Evolutionary conservation across 1,284 basidiomycete genomes (phyloP), one percentile per base, ranked within the genome.

Genomic region (Marasmius oreades): DNA sequence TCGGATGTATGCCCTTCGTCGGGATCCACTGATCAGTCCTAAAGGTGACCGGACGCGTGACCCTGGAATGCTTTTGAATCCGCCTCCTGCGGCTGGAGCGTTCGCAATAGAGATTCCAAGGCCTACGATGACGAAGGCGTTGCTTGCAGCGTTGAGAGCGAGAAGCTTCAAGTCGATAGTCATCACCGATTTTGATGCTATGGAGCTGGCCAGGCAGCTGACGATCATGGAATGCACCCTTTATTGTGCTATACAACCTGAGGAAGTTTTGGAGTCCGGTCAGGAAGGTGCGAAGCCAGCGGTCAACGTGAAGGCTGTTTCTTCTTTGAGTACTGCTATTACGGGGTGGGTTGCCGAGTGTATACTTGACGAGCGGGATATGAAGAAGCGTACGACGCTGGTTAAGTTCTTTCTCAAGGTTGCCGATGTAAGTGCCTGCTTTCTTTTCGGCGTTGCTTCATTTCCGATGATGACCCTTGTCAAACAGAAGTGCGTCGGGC

Each of bases 401-500:
- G 82, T 98, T 68, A 98, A 98, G 72, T 98, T 95, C 68, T 98
- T 96, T 70, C 93, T 99, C 78, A 94, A 95, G 70, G 80, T 98
- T 50, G 93, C 95, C 20, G 93, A 97, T 71, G 94, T 95, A 69
- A 74, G 92, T 52, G 33, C 26, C 54, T 58, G 44, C n/a, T 53
- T 52, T 22, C 18, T 44, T 66, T 55, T 18, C 66, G 55, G 64
- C 65, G 22, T 63, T 71, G 45, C 57, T 23, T n/a, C 11, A n/a
- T n/a, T 70, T 55, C 66, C 70, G 59, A 69, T 67, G 20, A 48
- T 54, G 60, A 28, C 62, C 55, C 61, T 62, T 59, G 65, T 63
- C 57, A 60, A 56, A 10, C 65, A 96, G 93, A 88, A 92, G 45
- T 98, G 95, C 71, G 82, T 88, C 6, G 74, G 77, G 10, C 69